Conservation (phyloP, 768 basidiomycete species). For the Suillus weaverae region DNA sequence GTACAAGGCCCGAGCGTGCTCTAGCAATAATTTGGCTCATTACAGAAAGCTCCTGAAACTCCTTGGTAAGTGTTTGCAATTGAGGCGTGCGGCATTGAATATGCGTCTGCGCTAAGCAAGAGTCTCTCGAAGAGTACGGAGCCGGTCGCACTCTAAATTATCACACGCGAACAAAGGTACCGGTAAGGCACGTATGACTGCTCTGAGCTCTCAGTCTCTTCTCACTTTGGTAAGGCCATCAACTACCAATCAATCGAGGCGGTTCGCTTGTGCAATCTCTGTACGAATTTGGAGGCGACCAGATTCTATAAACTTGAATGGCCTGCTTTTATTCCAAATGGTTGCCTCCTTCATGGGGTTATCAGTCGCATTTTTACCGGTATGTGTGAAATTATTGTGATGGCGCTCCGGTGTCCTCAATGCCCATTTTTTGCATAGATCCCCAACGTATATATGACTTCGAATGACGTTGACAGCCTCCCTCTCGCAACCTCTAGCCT, state of each 20-base stretch:
- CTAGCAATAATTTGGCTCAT: constrained; percentile 59
- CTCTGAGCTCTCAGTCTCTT: constrained; percentile 64
- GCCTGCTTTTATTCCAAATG: too few species aligned
- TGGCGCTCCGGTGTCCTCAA: too few species aligned
- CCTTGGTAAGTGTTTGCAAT: constrained; percentile 32
- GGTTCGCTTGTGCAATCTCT: constrained; percentile 45
- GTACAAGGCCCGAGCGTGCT: constrained; percentile 71
- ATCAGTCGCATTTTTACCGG: too few species aligned
- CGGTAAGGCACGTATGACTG: constrained; percentile 51
- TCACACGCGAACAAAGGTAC: background rate
- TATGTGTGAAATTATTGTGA: too few species aligned
- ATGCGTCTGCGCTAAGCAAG: constrained; percentile 67
- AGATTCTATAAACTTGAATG: constrained; percentile 45
- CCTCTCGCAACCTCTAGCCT: too few species aligned
- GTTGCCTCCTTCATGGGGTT: too few species aligned
- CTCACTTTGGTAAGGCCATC: constrained; percentile 46
- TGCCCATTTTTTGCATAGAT: too few species aligned
- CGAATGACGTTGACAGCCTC: too few species aligned
- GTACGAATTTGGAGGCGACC: constrained; percentile 48
- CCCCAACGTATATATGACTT: too few species aligned
- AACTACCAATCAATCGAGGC: constrained; percentile 51
- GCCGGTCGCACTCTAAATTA: constrained; percentile 56
- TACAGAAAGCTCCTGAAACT: constrained; percentile 45
- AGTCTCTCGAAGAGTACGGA: constrained; percentile 55
- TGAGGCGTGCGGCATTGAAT: constrained; percentile 56